Conservation (phyloP, 208 protist genomes). For the Trypanosoma lewisi region DNA sequence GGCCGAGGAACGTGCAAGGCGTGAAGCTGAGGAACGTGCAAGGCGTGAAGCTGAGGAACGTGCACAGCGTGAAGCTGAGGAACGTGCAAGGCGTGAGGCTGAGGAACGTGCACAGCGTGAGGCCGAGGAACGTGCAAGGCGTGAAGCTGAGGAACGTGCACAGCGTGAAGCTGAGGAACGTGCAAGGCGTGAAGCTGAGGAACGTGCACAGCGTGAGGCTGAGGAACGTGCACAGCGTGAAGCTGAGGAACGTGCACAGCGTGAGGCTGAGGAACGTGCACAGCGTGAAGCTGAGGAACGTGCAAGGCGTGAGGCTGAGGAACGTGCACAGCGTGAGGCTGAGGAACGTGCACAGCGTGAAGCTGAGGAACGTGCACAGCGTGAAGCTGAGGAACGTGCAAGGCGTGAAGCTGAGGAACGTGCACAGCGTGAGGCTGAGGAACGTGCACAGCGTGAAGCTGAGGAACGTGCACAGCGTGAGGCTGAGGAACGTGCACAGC, state of each 20-base stretch:
- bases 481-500: conserved; percentile 9
- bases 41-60: conserved; percentile 3
- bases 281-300: not conserved
- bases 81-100: conserved; percentile 38
- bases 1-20: conserved; percentile 33
- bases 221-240: conserved; percentile 16
- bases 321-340: conserved; percentile 11
- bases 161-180: conserved; percentile 41
- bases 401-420: conserved; percentile 40
- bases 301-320: not conserved
- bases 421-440: conserved; percentile 34
- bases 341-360: conserved; percentile 35
- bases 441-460: conserved; percentile 35
- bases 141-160: conserved; percentile 43
- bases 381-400: conserved; percentile 28
- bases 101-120: conserved; percentile 23
- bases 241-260: conserved; percentile 47
- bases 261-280: conserved; percentile 41
- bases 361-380: conserved; percentile 25
- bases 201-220: conserved; percentile 20
- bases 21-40: too few species aligned
- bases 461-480: conserved; percentile 28
- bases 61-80: conserved; percentile 12
- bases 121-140: conserved; percentile 24
- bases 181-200: conserved; percentile 33